A percentile compares a stretch with the other conserved stretches of the same genome.
These are phyloP conservation scores for Rostrohypoxylon terebratum DNA, from an alignment of 495 filamentous ascomycete species.

Conservation along the genomic window DNA sequence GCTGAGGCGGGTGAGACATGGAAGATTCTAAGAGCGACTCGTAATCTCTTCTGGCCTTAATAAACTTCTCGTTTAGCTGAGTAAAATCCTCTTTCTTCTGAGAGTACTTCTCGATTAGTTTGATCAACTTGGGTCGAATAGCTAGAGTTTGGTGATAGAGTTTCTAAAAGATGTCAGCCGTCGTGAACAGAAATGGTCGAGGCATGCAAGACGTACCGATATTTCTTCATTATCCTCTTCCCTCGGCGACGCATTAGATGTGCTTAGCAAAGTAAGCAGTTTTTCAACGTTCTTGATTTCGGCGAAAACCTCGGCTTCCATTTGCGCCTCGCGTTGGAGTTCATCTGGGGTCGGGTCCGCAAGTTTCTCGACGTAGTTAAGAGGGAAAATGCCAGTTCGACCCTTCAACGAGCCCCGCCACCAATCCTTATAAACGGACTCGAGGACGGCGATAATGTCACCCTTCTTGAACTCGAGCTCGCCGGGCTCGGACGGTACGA, in stretches of 20 bases:
- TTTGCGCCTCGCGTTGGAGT: constrained; percentile 93
- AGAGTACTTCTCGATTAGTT: constrained; percentile 98
- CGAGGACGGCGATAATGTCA: constrained; percentile 95
- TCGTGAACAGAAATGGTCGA: not conserved
- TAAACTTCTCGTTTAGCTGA: constrained; percentile 98
- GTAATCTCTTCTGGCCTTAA: constrained; percentile 96
- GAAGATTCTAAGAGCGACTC: constrained; percentile 95
- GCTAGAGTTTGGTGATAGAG: constrained; percentile 94
- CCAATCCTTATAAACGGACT: constrained; percentile 99
- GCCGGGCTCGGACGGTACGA: constrained; percentile 90
- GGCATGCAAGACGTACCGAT: constrained; percentile 62
- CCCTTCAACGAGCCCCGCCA: constrained; percentile 96
- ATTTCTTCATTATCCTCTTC: constrained; percentile 94
- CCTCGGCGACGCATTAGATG: constrained; percentile 88
- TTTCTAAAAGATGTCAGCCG: constrained; percentile 60
- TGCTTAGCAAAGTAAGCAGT: constrained; percentile 90
- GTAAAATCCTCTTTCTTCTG: constrained; percentile 99
- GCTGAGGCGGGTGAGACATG: constrained; percentile 87
- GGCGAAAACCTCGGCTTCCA: constrained; percentile 97
- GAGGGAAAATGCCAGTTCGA: constrained; percentile 95
- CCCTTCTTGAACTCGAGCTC: constrained; percentile 97
- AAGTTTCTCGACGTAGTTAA: constrained; percentile 99
- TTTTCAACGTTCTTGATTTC: constrained; percentile 99
- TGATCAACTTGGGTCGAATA: constrained; percentile 96
- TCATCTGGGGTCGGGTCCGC: constrained; percentile 95